Conservation (phyloP, 1,284 basidiomycete species). For the Vanrija sp. region DNA sequence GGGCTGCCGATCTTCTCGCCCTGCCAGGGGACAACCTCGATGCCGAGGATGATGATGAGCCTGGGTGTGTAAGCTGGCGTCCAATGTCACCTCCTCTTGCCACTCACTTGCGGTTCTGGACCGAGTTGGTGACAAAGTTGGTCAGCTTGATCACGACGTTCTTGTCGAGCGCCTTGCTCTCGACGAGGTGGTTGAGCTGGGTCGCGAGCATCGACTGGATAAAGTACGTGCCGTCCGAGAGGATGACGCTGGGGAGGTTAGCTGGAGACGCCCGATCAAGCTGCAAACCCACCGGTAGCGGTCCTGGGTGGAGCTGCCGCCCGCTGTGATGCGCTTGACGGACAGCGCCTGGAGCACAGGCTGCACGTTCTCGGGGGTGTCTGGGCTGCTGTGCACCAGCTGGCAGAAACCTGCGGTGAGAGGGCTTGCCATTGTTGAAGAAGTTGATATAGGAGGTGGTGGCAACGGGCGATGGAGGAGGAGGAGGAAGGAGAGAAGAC, state of each 20-base stretch:
- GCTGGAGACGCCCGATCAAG: not conserved
- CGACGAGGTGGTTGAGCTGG: constrained; percentile 75
- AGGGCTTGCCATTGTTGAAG: constrained; percentile 28
- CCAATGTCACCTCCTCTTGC: not conserved
- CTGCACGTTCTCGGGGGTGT: constrained; percentile 47
- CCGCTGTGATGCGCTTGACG: constrained; percentile 64
- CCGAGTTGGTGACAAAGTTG: constrained; percentile 75
- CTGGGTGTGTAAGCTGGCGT: constrained; percentile 51
- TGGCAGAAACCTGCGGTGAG: constrained; percentile 42
- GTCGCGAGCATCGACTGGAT: constrained; percentile 94
- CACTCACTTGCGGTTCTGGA: constrained; percentile 76
- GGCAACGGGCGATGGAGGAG: constrained; percentile 8
- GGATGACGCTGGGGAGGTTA: constrained; percentile 46
- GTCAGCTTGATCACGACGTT: constrained; percentile 70
- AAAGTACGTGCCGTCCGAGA: constrained; percentile 71
- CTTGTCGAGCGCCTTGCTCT: constrained; percentile 64
- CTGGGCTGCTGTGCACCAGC: constrained; percentile 26
- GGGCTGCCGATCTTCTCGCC: constrained; percentile 75
- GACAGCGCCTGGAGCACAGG: constrained; percentile 76
- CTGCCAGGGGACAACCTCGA: constrained; percentile 57
- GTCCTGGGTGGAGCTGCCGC: constrained; percentile 38
- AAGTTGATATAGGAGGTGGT: not conserved
- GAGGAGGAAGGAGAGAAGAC: not conserved
- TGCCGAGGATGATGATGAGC: constrained; percentile 75
- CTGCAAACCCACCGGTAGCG: constrained; percentile 44